A percentile compares a stretch with the other conserved stretches of the same genome.
These are phyloP conservation scores for Fallopia convolvulus DNA, from an alignment of 148 eudicot genomes.

Conservation along the genomic window DNA sequence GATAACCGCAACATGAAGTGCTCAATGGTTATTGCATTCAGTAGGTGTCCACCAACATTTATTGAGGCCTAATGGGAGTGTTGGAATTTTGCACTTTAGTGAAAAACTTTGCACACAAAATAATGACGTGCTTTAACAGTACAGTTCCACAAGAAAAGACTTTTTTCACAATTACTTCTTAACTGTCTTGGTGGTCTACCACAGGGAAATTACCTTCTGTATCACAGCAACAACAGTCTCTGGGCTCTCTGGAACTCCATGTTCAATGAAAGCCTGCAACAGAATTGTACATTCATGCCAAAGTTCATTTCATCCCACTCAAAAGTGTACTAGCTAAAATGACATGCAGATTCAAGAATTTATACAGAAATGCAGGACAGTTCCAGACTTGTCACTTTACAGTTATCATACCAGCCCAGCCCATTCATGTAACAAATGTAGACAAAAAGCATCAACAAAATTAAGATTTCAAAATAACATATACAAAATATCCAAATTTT, in stretches of 20 bases:
- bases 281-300: not conserved
- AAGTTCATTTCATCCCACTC: not conserved
- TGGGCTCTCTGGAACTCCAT: constrained; percentile 74
- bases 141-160: not conserved
- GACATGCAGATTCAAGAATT: not conserved
- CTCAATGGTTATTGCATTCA: constrained; percentile 66
- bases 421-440: not conserved
- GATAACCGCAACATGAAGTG: constrained; percentile 69
- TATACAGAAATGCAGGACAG: not conserved
- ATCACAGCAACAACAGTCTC: constrained; percentile 60
- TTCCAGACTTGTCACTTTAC: not conserved
- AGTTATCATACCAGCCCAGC: not conserved
- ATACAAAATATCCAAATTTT: not conserved
- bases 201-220: constrained; percentile 52
- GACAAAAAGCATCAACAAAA: not conserved
- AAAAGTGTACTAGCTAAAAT: not conserved
- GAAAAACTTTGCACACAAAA: constrained; percentile 1
- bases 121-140: not conserved
- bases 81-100: not conserved
- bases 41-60: constrained; percentile 49
- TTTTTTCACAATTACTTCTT: constrained; percentile 5
- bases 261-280: constrained; percentile 75
- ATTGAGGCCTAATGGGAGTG: constrained; percentile 26
- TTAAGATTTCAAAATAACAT: not conserved
- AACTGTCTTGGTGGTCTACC: constrained; percentile 6